These are phyloP conservation scores for Pyracantha coccinea DNA, from an alignment of 331 rosid species.

Conservation along the genomic window DNA sequence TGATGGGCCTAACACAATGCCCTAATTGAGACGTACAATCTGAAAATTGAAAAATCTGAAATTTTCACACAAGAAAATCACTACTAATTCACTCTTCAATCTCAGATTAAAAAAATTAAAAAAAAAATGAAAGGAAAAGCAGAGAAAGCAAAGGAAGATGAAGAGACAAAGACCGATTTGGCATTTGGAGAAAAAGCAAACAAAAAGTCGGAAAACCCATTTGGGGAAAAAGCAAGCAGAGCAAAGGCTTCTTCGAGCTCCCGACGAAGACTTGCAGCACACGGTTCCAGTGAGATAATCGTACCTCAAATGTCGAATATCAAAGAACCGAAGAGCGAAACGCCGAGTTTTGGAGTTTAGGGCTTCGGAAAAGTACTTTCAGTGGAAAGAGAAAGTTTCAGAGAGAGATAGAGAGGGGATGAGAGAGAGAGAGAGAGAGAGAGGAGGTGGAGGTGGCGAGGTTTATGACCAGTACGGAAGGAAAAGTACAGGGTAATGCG, in stretches of 20 bases:
- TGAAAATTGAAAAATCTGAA: neutral
- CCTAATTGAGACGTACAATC: neutral
- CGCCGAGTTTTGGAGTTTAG: neutral
- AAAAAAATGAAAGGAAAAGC: neutral
- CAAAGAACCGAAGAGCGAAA: neutral
- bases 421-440: neutral
- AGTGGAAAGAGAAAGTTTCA: neutral
- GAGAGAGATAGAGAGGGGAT: neutral
- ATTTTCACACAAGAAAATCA: neutral
- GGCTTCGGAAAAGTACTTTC: neutral
- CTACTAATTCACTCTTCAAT: neutral
- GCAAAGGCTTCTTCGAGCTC: neutral
- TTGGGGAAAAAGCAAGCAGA: neutral
- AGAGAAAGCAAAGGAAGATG: neutral
- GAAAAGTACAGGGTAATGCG: neutral
- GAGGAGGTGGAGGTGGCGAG: neutral
- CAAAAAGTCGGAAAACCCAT: neutral
- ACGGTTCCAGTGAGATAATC: neutral
- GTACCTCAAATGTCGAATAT: neutral
- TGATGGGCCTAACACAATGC: neutral
- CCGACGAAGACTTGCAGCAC: neutral
- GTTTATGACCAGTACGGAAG: neutral
- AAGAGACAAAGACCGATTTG: neutral
- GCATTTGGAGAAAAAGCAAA: neutral
- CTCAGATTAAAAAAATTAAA: neutral